Conservation (phyloP, 108 stramenopile species). For the Fragilariopsis cylindrus region DNA sequence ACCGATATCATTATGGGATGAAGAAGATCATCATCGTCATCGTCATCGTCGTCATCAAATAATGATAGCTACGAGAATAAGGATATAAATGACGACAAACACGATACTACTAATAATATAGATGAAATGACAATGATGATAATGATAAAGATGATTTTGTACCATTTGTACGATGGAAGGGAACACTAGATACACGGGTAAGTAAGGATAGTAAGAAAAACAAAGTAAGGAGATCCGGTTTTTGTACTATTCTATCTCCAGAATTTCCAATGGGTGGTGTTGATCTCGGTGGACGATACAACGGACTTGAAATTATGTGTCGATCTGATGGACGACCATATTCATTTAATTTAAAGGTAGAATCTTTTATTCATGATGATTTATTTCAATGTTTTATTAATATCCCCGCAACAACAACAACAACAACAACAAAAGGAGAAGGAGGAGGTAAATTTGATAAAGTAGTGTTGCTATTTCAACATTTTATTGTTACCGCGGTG, state of each 20-base stretch:
- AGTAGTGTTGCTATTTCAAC: constrained; percentile 62
- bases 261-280: constrained; percentile 71
- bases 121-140: constrained; percentile 20
- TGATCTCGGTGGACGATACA: constrained; percentile 68
- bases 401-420: constrained; percentile 30
- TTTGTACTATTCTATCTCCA: constrained; percentile 76
- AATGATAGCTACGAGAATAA: neutral
- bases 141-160: constrained; percentile 21
- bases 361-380: constrained; percentile 77
- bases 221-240: constrained; percentile 64
- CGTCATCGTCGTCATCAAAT: too few relatives aligned
- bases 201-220: constrained; percentile 35
- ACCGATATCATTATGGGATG: neutral
- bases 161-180: constrained; percentile 84
- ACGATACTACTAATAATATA: constrained; percentile 13
- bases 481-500: constrained; percentile 69
- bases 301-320: constrained; percentile 75
- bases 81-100: constrained; percentile 21
- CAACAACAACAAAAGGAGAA: constrained; percentile 4
- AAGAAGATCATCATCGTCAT: neutral
- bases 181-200: constrained; percentile 61
- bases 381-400: constrained; percentile 77
- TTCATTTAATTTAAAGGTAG: constrained; percentile 70
- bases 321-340: constrained; percentile 79
- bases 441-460: constrained; percentile 38